Evolutionary conservation across 768 basidiomycete genomes (phyloP).

Genomic region (Candolleomyces aberdarensis): DNA sequence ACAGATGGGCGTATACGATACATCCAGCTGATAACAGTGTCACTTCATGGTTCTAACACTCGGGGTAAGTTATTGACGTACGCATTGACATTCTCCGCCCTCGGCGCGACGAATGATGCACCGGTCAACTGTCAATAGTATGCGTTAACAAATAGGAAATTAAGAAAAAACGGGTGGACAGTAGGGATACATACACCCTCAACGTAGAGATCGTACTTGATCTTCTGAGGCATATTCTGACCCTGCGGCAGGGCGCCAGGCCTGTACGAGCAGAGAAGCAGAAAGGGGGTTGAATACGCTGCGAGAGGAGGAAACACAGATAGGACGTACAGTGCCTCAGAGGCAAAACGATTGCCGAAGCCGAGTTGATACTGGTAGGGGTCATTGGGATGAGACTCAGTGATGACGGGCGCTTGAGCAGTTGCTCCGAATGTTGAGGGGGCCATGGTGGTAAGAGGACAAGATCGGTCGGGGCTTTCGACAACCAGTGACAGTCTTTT

Average conservation of each 20-base stretch:
- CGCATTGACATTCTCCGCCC: slow-evolving; percentile 50
- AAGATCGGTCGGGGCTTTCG: neutral
- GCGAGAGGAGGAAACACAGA: neutral
- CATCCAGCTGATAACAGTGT: slow-evolving; percentile 41
- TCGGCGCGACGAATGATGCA: slow-evolving; percentile 56
- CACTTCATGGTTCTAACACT: no score
- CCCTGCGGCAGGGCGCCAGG: slow-evolving; percentile 54
- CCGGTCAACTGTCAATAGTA: slow-evolving; percentile 49
- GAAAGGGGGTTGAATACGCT: neutral
- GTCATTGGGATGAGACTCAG: slow-evolving; percentile 38
- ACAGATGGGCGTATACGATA: slow-evolving; percentile 70
- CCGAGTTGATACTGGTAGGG: slow-evolving; percentile 58
- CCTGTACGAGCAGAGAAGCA: slow-evolving; percentile 21
- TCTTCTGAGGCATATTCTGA: slow-evolving; percentile 62
- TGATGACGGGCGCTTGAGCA: slow-evolving; percentile 36
- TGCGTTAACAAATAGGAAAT: neutral
- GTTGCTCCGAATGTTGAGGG: slow-evolving; percentile 32
- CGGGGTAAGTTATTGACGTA: slow-evolving; percentile 24
- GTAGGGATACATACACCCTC: slow-evolving; percentile 44
- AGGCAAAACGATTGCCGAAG: slow-evolving; percentile 56
- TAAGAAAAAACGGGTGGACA: neutral
- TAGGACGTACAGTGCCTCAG: slow-evolving; percentile 48
- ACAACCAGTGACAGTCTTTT: neutral
- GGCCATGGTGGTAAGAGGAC: slow-evolving; percentile 17
- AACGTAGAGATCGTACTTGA: slow-evolving; percentile 60